A percentile compares a stretch with the other conserved stretches of the same genome.
Conservation (phyloP, 2,329 filamentous ascomycete genomes). For the Alternaria consortialis region DNA sequence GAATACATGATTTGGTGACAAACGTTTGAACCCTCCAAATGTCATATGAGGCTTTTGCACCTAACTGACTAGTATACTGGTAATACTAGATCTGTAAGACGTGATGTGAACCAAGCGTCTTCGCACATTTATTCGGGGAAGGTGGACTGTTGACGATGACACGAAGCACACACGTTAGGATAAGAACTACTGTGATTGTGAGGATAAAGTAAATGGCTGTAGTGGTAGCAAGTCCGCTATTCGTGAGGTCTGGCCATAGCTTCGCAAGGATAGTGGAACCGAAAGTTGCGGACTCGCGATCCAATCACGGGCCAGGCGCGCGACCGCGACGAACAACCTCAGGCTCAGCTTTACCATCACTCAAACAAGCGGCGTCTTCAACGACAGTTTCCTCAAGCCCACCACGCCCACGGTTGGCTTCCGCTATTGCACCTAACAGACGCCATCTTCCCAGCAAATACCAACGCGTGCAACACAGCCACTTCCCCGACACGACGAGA, state of each 20-base stretch:
- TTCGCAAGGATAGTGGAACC: slow-evolving; percentile 19
- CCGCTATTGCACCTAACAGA: neutral
- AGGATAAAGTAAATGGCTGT: too few relatives aligned
- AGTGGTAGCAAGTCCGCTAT: too few relatives aligned
- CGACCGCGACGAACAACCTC: slow-evolving; percentile 22
- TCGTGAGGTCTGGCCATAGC: slow-evolving; percentile 8
- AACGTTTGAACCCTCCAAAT: too few relatives aligned
- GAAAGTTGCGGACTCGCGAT: slow-evolving; percentile 24
- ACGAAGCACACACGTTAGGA: too few relatives aligned
- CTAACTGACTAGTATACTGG: too few relatives aligned
- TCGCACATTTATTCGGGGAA: too few relatives aligned
- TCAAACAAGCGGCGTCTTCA: neutral
- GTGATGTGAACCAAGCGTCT: too few relatives aligned
- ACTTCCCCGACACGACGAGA: neutral
- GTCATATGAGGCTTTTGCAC: neutral
- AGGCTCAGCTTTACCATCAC: slow-evolving; percentile 8
- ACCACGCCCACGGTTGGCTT: neutral
- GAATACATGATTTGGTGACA: neutral
- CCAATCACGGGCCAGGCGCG: slow-evolving; percentile 27
- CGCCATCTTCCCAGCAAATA: neutral
- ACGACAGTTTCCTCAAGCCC: neutral
- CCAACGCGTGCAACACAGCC: neutral
- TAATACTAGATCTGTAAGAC: too few relatives aligned
- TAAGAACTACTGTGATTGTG: too few relatives aligned
- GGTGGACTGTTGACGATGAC: too few relatives aligned